Conservation (phyloP, 2,329 filamentous ascomycete species). For the Xylaria hypoxylon region DNA sequence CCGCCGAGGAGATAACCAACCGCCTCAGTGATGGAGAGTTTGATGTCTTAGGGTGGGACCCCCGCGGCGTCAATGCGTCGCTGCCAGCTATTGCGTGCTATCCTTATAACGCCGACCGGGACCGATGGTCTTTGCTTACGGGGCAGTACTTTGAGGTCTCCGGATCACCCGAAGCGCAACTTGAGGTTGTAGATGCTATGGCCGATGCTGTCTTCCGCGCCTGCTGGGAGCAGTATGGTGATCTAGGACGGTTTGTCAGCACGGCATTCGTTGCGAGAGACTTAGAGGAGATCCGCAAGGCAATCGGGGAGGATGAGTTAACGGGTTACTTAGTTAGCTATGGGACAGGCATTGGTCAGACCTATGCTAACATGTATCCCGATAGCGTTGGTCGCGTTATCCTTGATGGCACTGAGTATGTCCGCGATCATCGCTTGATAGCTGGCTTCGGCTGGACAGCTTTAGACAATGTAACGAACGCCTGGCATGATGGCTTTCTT, state of each 20-base stretch:
- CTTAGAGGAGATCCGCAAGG: conserved; percentile 61
- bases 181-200: conserved; percentile 60
- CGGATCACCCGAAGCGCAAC: conserved; percentile 52
- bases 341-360: conserved; percentile 65
- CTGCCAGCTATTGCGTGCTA: conserved; percentile 61
- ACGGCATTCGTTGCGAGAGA: conserved; percentile 62
- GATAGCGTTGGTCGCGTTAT: conserved; percentile 61
- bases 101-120: conserved; percentile 58
- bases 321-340: conserved; percentile 64
- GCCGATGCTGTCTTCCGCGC: conserved; percentile 58
- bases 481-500: conserved; percentile 63
- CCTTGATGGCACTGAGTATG: conserved; percentile 62
- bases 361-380: conserved; percentile 64
- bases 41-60: conserved; percentile 66
- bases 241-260: conserved; percentile 59
- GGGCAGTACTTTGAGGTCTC: conserved; percentile 55
- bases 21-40: conserved; percentile 58
- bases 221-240: conserved; percentile 58
- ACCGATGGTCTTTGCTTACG: conserved; percentile 59
- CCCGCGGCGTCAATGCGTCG: conserved; percentile 63
- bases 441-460: conserved; percentile 61
- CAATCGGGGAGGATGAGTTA: conserved; percentile 59
- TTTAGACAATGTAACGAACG: conserved; percentile 62
- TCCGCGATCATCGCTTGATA: conserved; percentile 58
- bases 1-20: conserved; percentile 53